phyloP scores from a whole-genome alignment of 805 yeast species.

The Debaryomyces hansenii region DNA sequence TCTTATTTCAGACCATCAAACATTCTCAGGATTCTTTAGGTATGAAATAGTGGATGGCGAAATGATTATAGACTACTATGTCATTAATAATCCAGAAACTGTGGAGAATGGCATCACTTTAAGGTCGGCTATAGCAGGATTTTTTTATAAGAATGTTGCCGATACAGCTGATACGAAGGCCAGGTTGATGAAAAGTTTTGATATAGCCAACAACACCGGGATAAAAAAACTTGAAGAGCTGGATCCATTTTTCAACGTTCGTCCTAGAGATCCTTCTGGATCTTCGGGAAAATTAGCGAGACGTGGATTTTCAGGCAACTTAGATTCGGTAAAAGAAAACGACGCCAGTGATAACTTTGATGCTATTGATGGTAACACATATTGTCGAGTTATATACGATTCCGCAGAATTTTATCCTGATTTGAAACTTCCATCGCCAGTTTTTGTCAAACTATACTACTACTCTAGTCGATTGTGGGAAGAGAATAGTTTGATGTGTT shows the following conservation, averaged over 20 bases:
- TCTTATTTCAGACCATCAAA: too few relatives aligned
- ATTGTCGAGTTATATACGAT: constrained; percentile 2
- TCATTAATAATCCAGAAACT: constrained; percentile 5
- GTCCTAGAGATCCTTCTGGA: not conserved
- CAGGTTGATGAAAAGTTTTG: not conserved
- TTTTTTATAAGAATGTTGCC: not conserved
- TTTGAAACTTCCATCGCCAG: not conserved
- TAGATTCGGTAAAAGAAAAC: not conserved
- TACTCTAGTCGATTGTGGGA: not conserved
- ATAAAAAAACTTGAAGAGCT: not conserved
- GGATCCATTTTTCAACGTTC: constrained; percentile 1
- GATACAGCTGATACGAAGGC: not conserved
- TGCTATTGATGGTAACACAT: not conserved
- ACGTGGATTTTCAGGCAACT: too few relatives aligned
- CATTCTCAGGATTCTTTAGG: too few relatives aligned
- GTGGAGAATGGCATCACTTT: not conserved
- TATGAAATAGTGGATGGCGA: too few relatives aligned
- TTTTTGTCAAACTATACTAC: not conserved
- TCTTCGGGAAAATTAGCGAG: not conserved
- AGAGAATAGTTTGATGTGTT: not conserved
- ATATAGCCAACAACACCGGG: not conserved
- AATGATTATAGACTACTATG: constrained; percentile 5
- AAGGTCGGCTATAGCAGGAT: constrained; percentile 4
- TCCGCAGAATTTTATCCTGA: not conserved
- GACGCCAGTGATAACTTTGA: not conserved